phyloP scores from a whole-genome alignment of 371 early-diverging fungal species.

The Mortierella sp. region DNA sequence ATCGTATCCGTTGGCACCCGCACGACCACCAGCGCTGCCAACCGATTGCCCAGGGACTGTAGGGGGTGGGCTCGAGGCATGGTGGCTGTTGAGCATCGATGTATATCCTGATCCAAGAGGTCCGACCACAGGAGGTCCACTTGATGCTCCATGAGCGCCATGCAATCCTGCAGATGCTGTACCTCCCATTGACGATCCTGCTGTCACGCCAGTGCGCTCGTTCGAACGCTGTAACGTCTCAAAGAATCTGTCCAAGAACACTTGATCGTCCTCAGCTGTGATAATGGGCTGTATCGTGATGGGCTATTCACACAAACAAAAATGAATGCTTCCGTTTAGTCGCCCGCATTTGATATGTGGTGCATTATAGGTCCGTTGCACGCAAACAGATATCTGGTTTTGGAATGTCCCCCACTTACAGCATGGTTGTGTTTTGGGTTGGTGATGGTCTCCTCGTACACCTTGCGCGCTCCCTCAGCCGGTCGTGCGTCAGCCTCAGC shows the following conservation, averaged over 20 bases:
- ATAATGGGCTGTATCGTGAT: slow-evolving; percentile 53
- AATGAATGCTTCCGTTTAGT: neutral
- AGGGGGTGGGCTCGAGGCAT: slow-evolving; percentile 43
- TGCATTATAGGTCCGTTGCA: neutral
- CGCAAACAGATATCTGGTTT: slow-evolving; percentile 3
- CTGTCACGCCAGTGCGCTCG: slow-evolving; percentile 37
- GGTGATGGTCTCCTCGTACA: slow-evolving; percentile 61
- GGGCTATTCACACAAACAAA: slow-evolving; percentile 37
- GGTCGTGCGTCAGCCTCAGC: slow-evolving; percentile 32
- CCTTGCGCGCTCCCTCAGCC: slow-evolving; percentile 37
- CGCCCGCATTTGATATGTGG: slow-evolving; percentile 17
- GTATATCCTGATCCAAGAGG: slow-evolving; percentile 56
- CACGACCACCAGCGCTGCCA: slow-evolving; percentile 23
- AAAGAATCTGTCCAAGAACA: slow-evolving; percentile 82
- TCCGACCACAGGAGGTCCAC: slow-evolving; percentile 58
- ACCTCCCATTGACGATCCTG: slow-evolving; percentile 37
- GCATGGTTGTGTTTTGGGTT: slow-evolving; percentile 50
- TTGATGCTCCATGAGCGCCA: slow-evolving; percentile 35
- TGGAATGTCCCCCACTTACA: slow-evolving; percentile 20
- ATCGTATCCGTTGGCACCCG: slow-evolving; percentile 34
- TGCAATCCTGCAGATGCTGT: slow-evolving; percentile 31
- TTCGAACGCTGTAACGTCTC: slow-evolving; percentile 71
- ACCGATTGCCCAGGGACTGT: slow-evolving; percentile 11
- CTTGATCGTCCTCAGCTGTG: slow-evolving; percentile 87
- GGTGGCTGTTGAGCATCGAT: slow-evolving; percentile 50